phyloP scores from a whole-genome alignment of 768 basidiomycete genomes.

The Suillus decipiens region DNA sequence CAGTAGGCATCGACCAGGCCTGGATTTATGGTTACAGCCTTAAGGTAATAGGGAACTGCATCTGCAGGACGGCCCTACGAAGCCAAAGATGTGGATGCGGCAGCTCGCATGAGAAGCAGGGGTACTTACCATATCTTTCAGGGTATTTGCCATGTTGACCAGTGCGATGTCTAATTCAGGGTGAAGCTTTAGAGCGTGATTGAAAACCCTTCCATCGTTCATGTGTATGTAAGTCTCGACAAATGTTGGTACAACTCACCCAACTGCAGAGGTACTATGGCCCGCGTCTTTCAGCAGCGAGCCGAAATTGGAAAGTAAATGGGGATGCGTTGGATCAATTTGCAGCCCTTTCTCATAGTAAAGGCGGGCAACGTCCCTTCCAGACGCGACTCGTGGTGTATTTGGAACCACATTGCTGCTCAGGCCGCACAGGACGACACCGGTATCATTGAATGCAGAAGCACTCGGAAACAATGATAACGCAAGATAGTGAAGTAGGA shows the following conservation, averaged over 20 bases:
- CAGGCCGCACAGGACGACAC: conserved; percentile 46
- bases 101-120: background rate
- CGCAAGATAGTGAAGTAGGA: conserved; percentile 51
- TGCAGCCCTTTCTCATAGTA: conserved; percentile 49
- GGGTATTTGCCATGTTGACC: conserved; percentile 51
- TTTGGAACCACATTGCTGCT: conserved; percentile 24
- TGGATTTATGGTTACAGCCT: conserved; percentile 44
- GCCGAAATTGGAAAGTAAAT: conserved; percentile 51
- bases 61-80: conserved; percentile 43
- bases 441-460: conserved; percentile 51
- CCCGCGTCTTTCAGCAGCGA: conserved; percentile 53
- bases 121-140: conserved; percentile 46
- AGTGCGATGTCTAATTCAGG: conserved; percentile 53
- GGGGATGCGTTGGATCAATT: conserved; percentile 47
- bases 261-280: conserved; percentile 41
- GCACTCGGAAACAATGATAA: conserved; percentile 45
- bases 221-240: conserved; percentile 9
- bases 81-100: background rate
- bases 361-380: conserved; percentile 40
- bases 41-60: conserved; percentile 46
- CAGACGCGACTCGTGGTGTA: conserved; percentile 23
- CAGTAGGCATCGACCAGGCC: conserved; percentile 49
- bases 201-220: conserved; percentile 36
- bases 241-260: conserved; percentile 28
- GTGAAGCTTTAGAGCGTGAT: conserved; percentile 39